These are phyloP conservation scores for Arthrobotrys sphaeroides DNA, from an alignment of 2,329 filamentous ascomycete species.

Conservation along the genomic window DNA sequence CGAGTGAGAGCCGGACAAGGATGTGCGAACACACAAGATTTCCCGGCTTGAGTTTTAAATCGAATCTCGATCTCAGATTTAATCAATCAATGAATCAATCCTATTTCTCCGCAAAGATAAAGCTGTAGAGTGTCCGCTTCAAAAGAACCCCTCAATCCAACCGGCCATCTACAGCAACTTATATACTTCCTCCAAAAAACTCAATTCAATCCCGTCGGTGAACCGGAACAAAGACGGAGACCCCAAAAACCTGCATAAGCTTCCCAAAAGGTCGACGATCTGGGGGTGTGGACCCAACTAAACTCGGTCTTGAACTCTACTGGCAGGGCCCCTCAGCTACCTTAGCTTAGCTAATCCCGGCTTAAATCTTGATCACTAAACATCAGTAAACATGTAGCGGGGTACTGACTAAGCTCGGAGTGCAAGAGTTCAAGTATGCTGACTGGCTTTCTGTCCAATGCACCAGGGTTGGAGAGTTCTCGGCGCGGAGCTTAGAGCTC, in stretches of 20 bases:
- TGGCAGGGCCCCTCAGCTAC: conserved; percentile 8
- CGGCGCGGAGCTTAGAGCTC: background rate
- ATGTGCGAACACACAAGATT: background rate
- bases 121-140: background rate
- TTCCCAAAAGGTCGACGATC: conserved; percentile 7
- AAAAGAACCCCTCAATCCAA: background rate
- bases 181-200: conserved; percentile 11
- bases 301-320: background rate
- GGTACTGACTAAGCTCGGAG: conserved; percentile 37
- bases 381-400: conserved; percentile 38
- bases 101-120: background rate
- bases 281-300: background rate
- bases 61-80: background rate
- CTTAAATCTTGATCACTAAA: conserved; percentile 35
- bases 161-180: background rate
- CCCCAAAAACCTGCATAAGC: conserved; percentile 11
- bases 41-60: background rate
- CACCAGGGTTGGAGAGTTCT: background rate
- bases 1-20: background rate
- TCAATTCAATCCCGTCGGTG: background rate
- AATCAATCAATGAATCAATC: too few relatives aligned
- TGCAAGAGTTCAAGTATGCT: background rate
- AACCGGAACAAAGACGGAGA: conserved; percentile 12
- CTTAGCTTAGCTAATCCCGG: conserved; percentile 13
- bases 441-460: background rate